Conservation (phyloP, 2,329 filamentous ascomycete genomes). For the Exophiala dermatitidis region DNA sequence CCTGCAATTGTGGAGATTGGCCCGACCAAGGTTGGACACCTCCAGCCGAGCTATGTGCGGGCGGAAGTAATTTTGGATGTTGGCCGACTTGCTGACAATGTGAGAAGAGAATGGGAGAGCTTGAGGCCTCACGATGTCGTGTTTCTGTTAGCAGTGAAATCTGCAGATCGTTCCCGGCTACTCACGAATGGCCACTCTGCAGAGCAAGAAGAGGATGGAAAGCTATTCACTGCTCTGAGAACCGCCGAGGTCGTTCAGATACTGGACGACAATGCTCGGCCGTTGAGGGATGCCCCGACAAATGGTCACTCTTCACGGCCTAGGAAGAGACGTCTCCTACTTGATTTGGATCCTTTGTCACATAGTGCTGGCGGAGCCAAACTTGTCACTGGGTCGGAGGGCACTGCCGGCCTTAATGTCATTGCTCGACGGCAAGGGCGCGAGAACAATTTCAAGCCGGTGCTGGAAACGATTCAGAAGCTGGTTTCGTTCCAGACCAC, state of each 20-base stretch:
- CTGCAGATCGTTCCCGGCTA: slow-evolving; percentile 40
- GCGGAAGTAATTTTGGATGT: slow-evolving; percentile 83
- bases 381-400: slow-evolving; percentile 57
- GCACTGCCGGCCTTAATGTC: slow-evolving; percentile 80
- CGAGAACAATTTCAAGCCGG: slow-evolving; percentile 95
- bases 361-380: slow-evolving; percentile 71
- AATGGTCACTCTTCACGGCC: slow-evolving; percentile 57
- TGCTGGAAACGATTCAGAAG: slow-evolving; percentile 83
- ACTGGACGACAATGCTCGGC: slow-evolving; percentile 73
- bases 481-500: slow-evolving; percentile 78
- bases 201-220: slow-evolving; percentile 59
- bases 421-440: slow-evolving; percentile 73
- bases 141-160: slow-evolving; percentile 72
- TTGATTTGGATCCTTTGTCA: slow-evolving; percentile 71
- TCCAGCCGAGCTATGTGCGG: slow-evolving; percentile 73
- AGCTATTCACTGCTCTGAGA: slow-evolving; percentile 50
- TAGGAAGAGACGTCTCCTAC: slow-evolving; percentile 61
- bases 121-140: slow-evolving; percentile 81
- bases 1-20: slow-evolving; percentile 81
- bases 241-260: slow-evolving; percentile 81
- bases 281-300: slow-evolving; percentile 58
- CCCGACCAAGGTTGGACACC: slow-evolving; percentile 73
- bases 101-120: slow-evolving; percentile 83
- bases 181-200: slow-evolving; percentile 48
- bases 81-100: slow-evolving; percentile 64